These are phyloP conservation scores for Prunus kanzakura DNA, from an alignment of 306 rosid species.

Conservation along the genomic window DNA sequence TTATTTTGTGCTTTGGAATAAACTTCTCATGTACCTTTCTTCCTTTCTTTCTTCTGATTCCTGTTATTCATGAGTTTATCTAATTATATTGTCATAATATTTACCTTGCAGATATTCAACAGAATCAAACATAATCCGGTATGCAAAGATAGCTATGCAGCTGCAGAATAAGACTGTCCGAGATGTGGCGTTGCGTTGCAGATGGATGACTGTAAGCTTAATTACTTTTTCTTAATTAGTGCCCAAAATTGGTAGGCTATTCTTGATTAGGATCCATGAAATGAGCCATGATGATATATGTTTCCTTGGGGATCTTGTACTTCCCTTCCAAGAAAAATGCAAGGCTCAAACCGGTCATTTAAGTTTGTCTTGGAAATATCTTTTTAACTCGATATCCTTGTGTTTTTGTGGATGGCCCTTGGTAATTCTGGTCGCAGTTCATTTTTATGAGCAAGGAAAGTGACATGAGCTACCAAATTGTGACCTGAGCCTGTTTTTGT, in stretches of 20 bases:
- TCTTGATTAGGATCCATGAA: neutral
- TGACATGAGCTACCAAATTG: neutral
- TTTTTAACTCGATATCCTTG: neutral
- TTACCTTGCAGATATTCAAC: constrained; percentile 45
- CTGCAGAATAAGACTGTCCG: constrained; percentile 84
- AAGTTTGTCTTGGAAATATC: neutral
- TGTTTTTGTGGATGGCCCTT: neutral
- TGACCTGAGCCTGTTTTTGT: neutral
- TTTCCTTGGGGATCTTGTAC: neutral
- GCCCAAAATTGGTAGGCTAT: neutral
- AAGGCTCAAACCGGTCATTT: neutral
- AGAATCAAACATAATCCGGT: constrained; percentile 62
- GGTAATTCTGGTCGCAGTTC: neutral
- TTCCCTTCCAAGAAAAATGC: constrained; percentile 12
- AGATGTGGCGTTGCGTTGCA: constrained; percentile 90
- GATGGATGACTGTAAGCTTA: constrained; percentile 93
- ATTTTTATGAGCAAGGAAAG: neutral
- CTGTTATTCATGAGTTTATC: neutral
- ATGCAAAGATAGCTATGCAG: constrained; percentile 81
- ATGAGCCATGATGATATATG: neutral
- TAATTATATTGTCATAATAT: constrained; percentile 5
- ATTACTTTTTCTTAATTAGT: neutral
- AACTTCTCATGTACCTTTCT: neutral
- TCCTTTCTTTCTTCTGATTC: neutral
- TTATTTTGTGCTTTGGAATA: neutral